These are phyloP conservation scores for Aspergillus sergii DNA, from an alignment of 2,329 filamentous ascomycete genomes.

Conservation along the genomic window DNA sequence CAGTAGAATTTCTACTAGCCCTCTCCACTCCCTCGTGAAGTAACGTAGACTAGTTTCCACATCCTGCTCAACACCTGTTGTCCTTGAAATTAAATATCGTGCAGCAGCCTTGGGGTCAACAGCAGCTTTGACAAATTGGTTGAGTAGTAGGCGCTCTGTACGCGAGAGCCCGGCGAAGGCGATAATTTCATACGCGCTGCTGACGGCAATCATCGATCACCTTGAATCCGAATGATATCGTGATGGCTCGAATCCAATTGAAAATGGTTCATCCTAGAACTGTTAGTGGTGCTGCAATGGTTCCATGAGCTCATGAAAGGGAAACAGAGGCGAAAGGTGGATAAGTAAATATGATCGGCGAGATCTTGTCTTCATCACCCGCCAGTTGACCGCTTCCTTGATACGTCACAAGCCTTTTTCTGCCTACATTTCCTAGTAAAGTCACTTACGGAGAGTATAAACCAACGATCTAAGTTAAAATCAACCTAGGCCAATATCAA, in stretches of 20 bases:
- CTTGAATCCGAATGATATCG: neutral
- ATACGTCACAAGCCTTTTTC: too few species aligned
- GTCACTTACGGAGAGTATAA: too few species aligned
- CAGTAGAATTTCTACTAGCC: neutral
- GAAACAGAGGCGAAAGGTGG: too few species aligned
- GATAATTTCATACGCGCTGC: neutral
- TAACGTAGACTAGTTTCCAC: neutral
- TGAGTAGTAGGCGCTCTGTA: constrained; percentile 1
- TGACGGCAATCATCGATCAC: neutral
- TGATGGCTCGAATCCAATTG: neutral
- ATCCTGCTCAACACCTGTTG: neutral
- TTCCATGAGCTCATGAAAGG: too few species aligned
- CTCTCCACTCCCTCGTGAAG: neutral
- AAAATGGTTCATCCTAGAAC: neutral
- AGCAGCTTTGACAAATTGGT: constrained; percentile 2
- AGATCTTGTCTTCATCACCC: too few species aligned
- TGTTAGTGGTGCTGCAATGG: too few species aligned
- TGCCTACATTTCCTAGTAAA: too few species aligned
- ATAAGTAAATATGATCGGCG: too few species aligned
- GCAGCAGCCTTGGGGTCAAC: neutral
- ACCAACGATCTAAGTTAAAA: too few species aligned
- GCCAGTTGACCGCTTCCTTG: too few species aligned
- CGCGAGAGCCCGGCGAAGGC: neutral
- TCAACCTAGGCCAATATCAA: too few species aligned
- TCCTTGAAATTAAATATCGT: neutral